These are phyloP conservation scores for Cyanidioschyzon merolae DNA, from an alignment of 23 red algal species.

Conservation along the genomic window DNA sequence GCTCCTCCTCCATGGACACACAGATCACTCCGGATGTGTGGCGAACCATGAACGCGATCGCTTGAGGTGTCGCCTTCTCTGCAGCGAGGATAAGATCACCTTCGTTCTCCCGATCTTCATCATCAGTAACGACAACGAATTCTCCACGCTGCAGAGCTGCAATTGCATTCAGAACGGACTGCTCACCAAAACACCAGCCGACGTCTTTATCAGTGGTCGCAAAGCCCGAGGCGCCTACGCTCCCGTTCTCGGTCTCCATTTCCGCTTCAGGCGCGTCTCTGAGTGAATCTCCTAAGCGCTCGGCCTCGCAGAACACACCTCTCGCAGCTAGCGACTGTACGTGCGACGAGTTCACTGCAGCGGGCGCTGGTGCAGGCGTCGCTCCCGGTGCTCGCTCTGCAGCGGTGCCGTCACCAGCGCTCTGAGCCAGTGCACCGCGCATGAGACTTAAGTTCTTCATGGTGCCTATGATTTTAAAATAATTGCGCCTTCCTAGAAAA, in stretches of 20 bases:
- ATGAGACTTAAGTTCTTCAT: neutral
- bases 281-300: too few relatives aligned
- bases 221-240: neutral
- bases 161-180: slow-evolving; percentile 59
- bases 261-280: too few relatives aligned
- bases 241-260: neutral
- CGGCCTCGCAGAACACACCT: too few relatives aligned
- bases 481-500: neutral
- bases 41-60: slow-evolving; percentile 98
- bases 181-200: slow-evolving; percentile 86
- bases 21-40: slow-evolving; percentile 91
- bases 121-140: slow-evolving; percentile 76
- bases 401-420: too few relatives aligned
- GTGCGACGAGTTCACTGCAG: too few relatives aligned
- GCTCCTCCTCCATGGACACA: slow-evolving; percentile 46
- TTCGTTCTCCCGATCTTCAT: slow-evolving; percentile 94
- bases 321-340: too few relatives aligned
- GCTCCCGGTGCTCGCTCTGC: neutral
- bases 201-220: neutral
- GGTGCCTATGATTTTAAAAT: neutral
- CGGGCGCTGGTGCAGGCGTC: too few relatives aligned
- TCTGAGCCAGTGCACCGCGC: neutral
- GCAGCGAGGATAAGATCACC: slow-evolving; percentile 96
- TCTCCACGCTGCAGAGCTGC: slow-evolving; percentile 51
- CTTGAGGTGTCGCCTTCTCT: slow-evolving; percentile 73